Base-by-base conservation (phyloP, 805 yeast genomes). In the Citeromyces matritensis region DNA sequence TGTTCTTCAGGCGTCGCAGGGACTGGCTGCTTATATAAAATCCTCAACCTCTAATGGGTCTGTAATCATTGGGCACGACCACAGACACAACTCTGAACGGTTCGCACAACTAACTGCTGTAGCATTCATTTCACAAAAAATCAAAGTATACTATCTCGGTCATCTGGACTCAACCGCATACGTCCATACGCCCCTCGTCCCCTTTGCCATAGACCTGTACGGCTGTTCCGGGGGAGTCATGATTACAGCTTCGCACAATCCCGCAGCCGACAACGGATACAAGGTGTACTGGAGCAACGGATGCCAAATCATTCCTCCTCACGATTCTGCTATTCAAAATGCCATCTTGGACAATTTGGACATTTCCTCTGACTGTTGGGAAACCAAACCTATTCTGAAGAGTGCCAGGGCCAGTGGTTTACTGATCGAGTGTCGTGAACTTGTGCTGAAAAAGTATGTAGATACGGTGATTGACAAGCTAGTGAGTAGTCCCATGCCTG, bases 221-320 rank as follows among this genome's bases (percentile, higher is more conserved):
- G 39, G 53, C 0, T 81, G 94, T 0, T 59, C 76, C 0, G 82
- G 75, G 31, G 98, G 97, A 14, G 79, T 88, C 2, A 86, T 86
- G 95, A 70, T 86, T 19, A 84, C 95, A 1, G 94, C 95, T 1
- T 79, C 91, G 32, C 94, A 82, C 46, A 80, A 80, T 47, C 88
- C 91, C 1, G 79, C 79, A 23, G 58, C 68, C 48, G 95, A 85
- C 48, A 86, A 86, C 46, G 97, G 97, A 0, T 88, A 83, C 55
- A 88, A 88, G 47, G 97, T 88, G 1, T 88, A 91, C 57, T 84
- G 91, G 72, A 58, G 64, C 7, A 88, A 88, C 48, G 97, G 95
- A 4, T 88, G 96, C 51, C 97, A 91, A 51, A 91, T 88, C 39
- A 83, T 88, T 29, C 86, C 95, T 2, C 97, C 98, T 0, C 84